A percentile compares a stretch with the other conserved stretches of the same genome.
phyloP scores from a whole-genome alignment of 768 basidiomycete genomes.

The Rhodotorula diobovata region DNA sequence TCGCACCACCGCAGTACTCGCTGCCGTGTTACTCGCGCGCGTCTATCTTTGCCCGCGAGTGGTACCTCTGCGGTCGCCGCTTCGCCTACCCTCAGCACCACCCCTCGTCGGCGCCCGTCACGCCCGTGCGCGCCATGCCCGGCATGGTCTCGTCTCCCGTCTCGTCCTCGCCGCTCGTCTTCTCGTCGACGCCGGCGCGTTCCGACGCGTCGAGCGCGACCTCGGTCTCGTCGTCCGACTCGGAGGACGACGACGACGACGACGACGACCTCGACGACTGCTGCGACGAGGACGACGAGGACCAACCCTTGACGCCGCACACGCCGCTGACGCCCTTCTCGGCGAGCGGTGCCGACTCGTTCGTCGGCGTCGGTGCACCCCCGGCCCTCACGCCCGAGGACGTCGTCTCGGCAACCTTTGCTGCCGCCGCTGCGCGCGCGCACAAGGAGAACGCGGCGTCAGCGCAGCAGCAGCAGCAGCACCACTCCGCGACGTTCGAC shows the following conservation, averaged over 20 bases:
- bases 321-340: constrained; percentile 37
- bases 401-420: constrained; percentile 46
- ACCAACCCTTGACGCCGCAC: constrained; percentile 31
- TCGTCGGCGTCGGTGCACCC: constrained; percentile 14
- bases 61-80: constrained; percentile 79
- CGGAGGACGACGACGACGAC: constrained; percentile 24
- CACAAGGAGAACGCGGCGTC: constrained; percentile 25
- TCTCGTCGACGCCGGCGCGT: constrained; percentile 2
- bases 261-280: constrained; percentile 26
- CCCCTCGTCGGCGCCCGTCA: constrained; percentile 15
- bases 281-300: constrained; percentile 28
- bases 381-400: neutral
- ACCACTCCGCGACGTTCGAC: neutral
- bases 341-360: constrained; percentile 46
- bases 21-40: constrained; percentile 95
- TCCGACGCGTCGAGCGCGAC: constrained; percentile 22
- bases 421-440: neutral
- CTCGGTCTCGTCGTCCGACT: constrained; percentile 12
- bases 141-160: constrained; percentile 20
- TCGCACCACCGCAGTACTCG: constrained; percentile 54
- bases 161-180: neutral
- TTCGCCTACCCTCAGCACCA: constrained; percentile 33
- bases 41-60: constrained; percentile 85
- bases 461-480: no score
- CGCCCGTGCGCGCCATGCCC: constrained; percentile 16